Percentiles rank a stretch among this genome's conserved stretches.
These are phyloP conservation scores for Inonotus hispidus DNA, from an alignment of 1,284 basidiomycete genomes.

Conservation along the genomic window DNA sequence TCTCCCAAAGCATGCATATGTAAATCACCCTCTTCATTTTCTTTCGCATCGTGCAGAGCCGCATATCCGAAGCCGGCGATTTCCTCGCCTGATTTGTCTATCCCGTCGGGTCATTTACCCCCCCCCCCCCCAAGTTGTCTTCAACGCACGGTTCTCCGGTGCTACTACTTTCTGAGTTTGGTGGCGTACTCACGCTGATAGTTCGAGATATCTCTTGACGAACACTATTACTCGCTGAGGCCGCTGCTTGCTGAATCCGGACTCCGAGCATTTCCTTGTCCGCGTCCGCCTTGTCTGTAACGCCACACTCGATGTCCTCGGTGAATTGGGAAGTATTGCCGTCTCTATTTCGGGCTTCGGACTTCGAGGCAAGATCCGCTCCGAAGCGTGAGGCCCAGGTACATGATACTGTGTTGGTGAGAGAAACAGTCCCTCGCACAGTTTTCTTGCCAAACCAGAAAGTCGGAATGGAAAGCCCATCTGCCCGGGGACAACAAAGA, in stretches of 20 bases:
- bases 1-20: not conserved
- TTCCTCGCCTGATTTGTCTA: not conserved
- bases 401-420: constrained; percentile 81
- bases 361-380: not conserved
- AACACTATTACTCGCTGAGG: not conserved
- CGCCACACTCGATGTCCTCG: not conserved
- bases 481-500: constrained; percentile 33
- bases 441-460: constrained; percentile 54
- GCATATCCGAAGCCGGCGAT: not conserved
- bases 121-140: not conserved
- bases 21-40: not conserved
- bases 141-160: not conserved
- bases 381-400: not conserved
- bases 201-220: not conserved
- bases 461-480: constrained; percentile 86
- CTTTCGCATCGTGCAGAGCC: not conserved
- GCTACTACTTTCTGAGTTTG: not conserved
- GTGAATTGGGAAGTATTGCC: not conserved
- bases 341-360: not conserved
- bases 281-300: not conserved
- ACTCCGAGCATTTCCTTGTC: not conserved
- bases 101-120: too few relatives aligned
- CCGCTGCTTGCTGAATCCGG: not conserved
- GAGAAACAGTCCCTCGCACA: constrained; percentile 73
- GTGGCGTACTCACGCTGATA: not conserved